These are phyloP conservation scores for Misopates orontium DNA, from an alignment of 257 asterid species.

Conservation along the genomic window DNA sequence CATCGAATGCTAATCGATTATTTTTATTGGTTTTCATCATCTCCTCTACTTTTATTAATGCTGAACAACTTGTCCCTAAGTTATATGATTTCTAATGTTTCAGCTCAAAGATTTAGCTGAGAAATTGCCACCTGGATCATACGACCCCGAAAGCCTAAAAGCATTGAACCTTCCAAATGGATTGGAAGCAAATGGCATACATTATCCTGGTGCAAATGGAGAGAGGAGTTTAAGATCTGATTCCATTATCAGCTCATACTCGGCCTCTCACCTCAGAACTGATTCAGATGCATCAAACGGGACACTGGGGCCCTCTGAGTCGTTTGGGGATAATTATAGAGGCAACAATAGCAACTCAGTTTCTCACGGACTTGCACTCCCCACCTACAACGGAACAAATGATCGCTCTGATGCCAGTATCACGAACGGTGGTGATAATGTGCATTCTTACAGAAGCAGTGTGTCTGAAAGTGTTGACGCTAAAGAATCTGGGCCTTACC, in stretches of 20 bases:
- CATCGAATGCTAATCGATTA: background rate
- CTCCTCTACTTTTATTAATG: background rate
- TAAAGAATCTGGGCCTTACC: constrained; percentile 40
- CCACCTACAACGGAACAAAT: constrained; percentile 42
- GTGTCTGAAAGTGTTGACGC: constrained; percentile 48
- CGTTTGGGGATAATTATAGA: constrained; percentile 30
- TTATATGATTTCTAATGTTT: constrained; percentile 22
- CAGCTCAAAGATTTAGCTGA: constrained; percentile 97
- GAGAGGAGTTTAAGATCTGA: constrained; percentile 55
- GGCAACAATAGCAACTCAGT: constrained; percentile 37
- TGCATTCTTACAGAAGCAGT: constrained; percentile 42
- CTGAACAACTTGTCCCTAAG: constrained; percentile 8
- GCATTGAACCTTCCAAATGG: constrained; percentile 68
- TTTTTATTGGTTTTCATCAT: background rate
- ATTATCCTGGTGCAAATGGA: constrained; percentile 44
- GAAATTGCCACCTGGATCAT: constrained; percentile 83
- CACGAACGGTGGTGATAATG: constrained; percentile 48
- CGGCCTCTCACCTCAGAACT: constrained; percentile 42
- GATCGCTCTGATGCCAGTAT: constrained; percentile 41
- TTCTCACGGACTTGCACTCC: constrained; percentile 37
- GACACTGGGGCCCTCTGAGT: constrained; percentile 31
- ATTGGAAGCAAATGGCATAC: constrained; percentile 54
- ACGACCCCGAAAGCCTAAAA: constrained; percentile 64
- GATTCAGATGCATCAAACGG: constrained; percentile 43
- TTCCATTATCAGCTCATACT: constrained; percentile 35